Evolutionary conservation across 2,329 filamentous ascomycete species (phyloP), one percentile per base, ranked within the genome.

Genomic region (Penicillium sp.): DNA sequence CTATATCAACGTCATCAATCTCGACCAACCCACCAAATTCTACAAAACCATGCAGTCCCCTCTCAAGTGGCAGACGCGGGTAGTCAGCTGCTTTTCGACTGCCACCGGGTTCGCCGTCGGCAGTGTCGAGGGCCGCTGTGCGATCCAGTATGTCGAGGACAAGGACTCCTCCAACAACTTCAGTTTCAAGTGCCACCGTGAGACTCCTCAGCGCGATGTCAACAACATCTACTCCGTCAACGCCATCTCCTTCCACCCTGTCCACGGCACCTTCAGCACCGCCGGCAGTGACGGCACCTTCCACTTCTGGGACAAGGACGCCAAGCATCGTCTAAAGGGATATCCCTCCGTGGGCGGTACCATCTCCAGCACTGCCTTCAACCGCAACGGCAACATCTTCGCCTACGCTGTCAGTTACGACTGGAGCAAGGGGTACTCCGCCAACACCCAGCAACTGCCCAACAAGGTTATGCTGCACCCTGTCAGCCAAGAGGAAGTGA

Each of bases 171-270:
- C 83, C 62, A 86, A 84, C 64, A 97, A 98, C 75, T 98, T 98
- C 77, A 95, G 88, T 35, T 98, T 98, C 82, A 97, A 97, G 73
- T 98, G 93, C 72, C 93, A 98, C 70, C 89, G 93, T 52, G 88
- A 95, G 62, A 80, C 82, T 5, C 81, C 86, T 1, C 73, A 64
- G 46, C 81, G 68, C 63, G 90, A 88, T 70, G 75, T 85, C 57
- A 87, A 86, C 61, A 93, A 91, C 64, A 93, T 97, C 61, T 93
- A 90, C 75, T 84, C 89, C 1, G 89, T 98, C 65, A 98, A 98
- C 73, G 85, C 89, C 59, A 98, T 98, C 69, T 94, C 88, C 22
- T 97, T 97, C 82, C 93, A 98, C 73, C 93, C 93, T 1, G 78
- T 87, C 12, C 90, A 96, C 70, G 93, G 93, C 64, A 98, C 93